These are phyloP conservation scores for Blastobotrys buckinghamii DNA, from an alignment of 1,139 yeast genomes.

Conservation along the genomic window DNA sequence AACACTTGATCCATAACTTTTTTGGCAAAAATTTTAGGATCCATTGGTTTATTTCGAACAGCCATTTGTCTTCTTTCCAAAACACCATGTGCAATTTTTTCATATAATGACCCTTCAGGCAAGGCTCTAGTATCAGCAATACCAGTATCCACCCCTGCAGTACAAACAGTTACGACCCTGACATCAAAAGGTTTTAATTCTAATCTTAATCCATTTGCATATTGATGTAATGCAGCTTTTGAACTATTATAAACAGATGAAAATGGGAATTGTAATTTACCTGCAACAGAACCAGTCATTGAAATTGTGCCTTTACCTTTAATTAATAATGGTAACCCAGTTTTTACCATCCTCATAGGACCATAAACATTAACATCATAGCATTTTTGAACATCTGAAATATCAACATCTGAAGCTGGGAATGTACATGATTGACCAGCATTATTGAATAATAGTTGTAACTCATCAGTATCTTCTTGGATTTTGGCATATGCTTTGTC, in stretches of 20 bases:
- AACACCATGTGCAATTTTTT: conserved; percentile 43
- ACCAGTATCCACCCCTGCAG: conserved; percentile 63
- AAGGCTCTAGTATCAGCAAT: conserved; percentile 54
- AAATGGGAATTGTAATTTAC: conserved; percentile 63
- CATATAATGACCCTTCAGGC: conserved; percentile 51
- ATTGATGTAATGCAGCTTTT: conserved; percentile 74
- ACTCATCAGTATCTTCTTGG: conserved; percentile 37
- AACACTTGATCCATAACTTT: conserved; percentile 47
- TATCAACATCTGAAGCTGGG: conserved; percentile 63
- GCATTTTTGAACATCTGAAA: conserved; percentile 49
- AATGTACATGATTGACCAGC: conserved; percentile 62
- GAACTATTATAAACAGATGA: conserved; percentile 62
- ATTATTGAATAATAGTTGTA: conserved; percentile 63
- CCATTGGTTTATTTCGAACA: conserved; percentile 51
- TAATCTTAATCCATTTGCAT: conserved; percentile 54
- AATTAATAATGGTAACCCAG: conserved; percentile 51
- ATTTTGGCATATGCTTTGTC: conserved; percentile 41
- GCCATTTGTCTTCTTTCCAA: conserved; percentile 56
- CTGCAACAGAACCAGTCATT: conserved; percentile 72
- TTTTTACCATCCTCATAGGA: conserved; percentile 58
- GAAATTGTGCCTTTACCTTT: conserved; percentile 66
- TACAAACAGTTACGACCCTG: conserved; percentile 60
- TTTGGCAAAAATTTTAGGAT: conserved; percentile 50
- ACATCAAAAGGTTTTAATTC: conserved; percentile 74
- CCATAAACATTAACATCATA: conserved; percentile 68